Evolutionary conservation across 805 yeast genomes (phyloP).

Genomic region (Saturnispora sekii): DNA sequence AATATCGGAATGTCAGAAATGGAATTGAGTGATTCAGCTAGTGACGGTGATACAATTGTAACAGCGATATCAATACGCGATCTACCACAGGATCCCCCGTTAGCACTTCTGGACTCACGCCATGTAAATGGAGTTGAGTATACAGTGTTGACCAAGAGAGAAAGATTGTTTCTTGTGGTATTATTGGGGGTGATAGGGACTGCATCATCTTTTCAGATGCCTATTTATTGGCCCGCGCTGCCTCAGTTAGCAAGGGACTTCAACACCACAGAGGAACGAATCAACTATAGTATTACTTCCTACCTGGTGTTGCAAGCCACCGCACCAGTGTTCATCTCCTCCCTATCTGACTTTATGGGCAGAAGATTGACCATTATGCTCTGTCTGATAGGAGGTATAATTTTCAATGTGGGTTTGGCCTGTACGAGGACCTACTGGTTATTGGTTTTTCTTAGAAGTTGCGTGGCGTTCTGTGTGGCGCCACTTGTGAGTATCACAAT

Average conservation of each 20-base stretch:
- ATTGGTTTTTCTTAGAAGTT: conserved; percentile 55
- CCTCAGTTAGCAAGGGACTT: conserved; percentile 48
- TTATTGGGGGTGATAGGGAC: conserved; percentile 41
- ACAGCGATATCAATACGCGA: neutral
- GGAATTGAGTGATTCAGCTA: neutral
- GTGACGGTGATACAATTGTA: neutral
- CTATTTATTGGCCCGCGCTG: conserved; percentile 75
- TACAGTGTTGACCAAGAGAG: conserved; percentile 35
- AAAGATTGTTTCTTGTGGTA: conserved; percentile 31
- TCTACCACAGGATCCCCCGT: neutral
- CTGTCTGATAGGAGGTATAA: conserved; percentile 47
- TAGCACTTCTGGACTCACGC: neutral
- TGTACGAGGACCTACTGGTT: conserved; percentile 46
- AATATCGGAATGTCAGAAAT: too few relatives aligned
- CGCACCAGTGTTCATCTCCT: conserved; percentile 59
- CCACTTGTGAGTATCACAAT: conserved; percentile 63
- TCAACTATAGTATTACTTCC: conserved; percentile 66
- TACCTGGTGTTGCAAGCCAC: conserved; percentile 71
- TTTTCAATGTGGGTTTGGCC: conserved; percentile 60
- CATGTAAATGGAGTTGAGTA: conserved; percentile 22
- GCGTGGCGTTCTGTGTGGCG: conserved; percentile 73
- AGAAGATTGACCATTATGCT: conserved; percentile 55
- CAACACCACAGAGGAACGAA: conserved; percentile 42
- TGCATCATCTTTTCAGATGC: conserved; percentile 64
- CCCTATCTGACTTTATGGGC: conserved; percentile 61